Evolutionary conservation across 352 stramenopile species (phyloP), one percentile per base, ranked within the genome.

Genomic region (Pythium plurisporium): DNA sequence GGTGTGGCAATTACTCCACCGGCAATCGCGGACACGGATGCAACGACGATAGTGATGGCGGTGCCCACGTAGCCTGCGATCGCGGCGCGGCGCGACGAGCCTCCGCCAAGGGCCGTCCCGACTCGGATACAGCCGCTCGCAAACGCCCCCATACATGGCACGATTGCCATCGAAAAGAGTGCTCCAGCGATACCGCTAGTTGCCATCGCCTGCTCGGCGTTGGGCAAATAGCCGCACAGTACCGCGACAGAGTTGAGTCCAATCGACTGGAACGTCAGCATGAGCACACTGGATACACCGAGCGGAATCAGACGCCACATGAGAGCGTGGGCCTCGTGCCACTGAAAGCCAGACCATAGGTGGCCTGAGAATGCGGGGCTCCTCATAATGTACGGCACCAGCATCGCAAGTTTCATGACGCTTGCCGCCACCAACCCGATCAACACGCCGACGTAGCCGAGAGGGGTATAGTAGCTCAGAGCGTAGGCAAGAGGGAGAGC

Each of bases 81-180:
- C 14, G 55, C 52, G 1, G 79, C 79, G 26, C 79, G 70, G 4
- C 62, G 67, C 10, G 76, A 64, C 15, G 79, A 64, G 19, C 74
- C 72, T 19, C 67, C 74, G 25, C 79, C 78, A 12, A 84, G 55
- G 17, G 79, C 76, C n/a, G 82, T 89, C 17, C 79, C 79, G 22
- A 89, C 78, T 26, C 76, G 74, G 30, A 87, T 74, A 27, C 69
- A 69, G 17, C 79, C 79, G 3, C 72, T 71, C 59, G n/a, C 64
- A 79, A 19, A 84, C 68, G 4, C 74, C 14, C 76, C 8, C 74
- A 31, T 5, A 81, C 44, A 2, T 72, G 72, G 55, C 84, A 76
- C 61, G 79, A 43, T 79, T 56, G 69, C 10, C 74, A 69, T 20
- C 11, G 57, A 49, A 19, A 83, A 59, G 22, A 84, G 47, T 3